Evolutionary conservation across 2,329 filamentous ascomycete species (phyloP).

Genomic region (Talaromyces sp.): DNA sequence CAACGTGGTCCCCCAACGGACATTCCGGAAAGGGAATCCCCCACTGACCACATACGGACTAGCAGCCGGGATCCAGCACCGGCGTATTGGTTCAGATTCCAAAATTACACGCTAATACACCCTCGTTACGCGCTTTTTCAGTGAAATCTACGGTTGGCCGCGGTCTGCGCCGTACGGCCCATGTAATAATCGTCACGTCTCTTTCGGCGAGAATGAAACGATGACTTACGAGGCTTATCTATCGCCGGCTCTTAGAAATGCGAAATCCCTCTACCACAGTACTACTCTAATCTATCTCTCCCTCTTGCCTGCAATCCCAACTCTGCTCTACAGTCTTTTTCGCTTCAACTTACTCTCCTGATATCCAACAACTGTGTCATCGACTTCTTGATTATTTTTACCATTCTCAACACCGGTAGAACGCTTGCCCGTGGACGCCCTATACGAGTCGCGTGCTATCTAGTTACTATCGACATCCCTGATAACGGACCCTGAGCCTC

Average conservation of each 20-base stretch:
- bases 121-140: background rate
- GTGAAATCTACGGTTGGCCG: background rate
- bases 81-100: background rate
- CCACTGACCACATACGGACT: background rate
- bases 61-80: background rate
- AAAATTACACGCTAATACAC: background rate
- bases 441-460: slow-evolving; percentile 10
- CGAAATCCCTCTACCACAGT: background rate
- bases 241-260: background rate
- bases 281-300: background rate
- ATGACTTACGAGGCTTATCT: slow-evolving; percentile 7
- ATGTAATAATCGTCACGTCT: background rate
- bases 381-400: background rate
- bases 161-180: background rate
- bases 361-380: background rate
- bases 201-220: slow-evolving; percentile 1
- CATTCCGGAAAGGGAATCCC: slow-evolving; percentile 3
- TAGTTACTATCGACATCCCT: background rate
- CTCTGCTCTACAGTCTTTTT: background rate
- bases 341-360: background rate
- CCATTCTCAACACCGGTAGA: background rate
- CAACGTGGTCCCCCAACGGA: background rate
- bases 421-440: background rate
- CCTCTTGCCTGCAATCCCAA: background rate
- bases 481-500: slow-evolving; percentile 6